These are phyloP conservation scores for Raffaelea ambrosiae DNA, from an alignment of 2,329 filamentous ascomycete species.

Conservation along the genomic window DNA sequence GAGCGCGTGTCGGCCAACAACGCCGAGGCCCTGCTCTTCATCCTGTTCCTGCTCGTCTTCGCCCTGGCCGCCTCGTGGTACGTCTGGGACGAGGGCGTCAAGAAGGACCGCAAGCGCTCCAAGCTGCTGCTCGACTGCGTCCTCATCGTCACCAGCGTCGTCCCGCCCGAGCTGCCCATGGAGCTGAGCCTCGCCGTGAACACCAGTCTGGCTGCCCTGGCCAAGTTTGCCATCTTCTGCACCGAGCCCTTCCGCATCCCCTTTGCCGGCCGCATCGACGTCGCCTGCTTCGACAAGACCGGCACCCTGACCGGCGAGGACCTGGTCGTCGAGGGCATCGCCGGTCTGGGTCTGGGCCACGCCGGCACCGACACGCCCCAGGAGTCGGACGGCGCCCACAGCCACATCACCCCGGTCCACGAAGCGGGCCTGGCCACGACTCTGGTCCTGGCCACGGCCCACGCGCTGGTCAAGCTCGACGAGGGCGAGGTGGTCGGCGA, in stretches of 20 bases:
- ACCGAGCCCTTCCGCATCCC: conserved; percentile 98
- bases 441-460: conserved; percentile 86
- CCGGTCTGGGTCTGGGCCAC: conserved; percentile 60
- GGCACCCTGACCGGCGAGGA: conserved; percentile 95
- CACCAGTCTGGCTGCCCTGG: conserved; percentile 88
- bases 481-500: conserved; percentile 97
- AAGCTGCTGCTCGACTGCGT: conserved; percentile 97
- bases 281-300: conserved; percentile 98
- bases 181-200: conserved; percentile 96
- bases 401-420: conserved; percentile 62
- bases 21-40: conserved; percentile 91
- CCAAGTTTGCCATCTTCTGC: conserved; percentile 95
- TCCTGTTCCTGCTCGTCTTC: conserved; percentile 91
- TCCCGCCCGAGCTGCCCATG: conserved; percentile 98
- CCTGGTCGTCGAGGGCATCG: conserved; percentile 92
- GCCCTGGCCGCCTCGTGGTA: conserved; percentile 98
- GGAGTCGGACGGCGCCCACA: conserved; percentile 76
- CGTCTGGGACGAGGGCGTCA: conserved; percentile 94
- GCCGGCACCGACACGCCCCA: conserved; percentile 53
- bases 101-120: conserved; percentile 89
- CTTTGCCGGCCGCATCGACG: conserved; percentile 87
- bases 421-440: conserved; percentile 74
- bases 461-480: conserved; percentile 91
- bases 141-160: conserved; percentile 94
- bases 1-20: conserved; percentile 99